Conservation (phyloP, 495 filamentous ascomycete species). For the Clohesyomyces aquaticus region DNA sequence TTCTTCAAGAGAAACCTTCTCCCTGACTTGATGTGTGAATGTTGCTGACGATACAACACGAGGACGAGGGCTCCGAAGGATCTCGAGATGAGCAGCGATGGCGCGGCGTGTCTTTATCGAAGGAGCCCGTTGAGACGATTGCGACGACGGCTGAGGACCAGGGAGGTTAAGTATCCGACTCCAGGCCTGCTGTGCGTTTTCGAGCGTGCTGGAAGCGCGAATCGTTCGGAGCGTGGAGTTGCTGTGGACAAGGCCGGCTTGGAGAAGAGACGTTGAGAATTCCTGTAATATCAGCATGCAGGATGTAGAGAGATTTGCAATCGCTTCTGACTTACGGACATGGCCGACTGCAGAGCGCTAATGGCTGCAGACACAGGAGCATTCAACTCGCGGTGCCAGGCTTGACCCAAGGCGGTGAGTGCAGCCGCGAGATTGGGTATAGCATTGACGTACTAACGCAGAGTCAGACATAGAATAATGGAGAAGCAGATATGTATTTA, state of each 20-base stretch:
- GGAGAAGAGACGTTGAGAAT: slow-evolving; percentile 19
- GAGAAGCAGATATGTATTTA: slow-evolving; percentile 2
- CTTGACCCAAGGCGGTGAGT: slow-evolving; percentile 27
- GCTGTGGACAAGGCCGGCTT: slow-evolving; percentile 21
- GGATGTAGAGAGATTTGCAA: not conserved
- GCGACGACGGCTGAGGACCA: slow-evolving; percentile 7
- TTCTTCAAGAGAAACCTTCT: not conserved
- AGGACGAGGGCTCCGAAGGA: not conserved
- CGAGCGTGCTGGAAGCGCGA: slow-evolving; percentile 37
- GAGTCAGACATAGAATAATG: not conserved
- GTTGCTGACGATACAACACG: not conserved
- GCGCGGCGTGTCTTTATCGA: not conserved
- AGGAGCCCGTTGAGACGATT: not conserved
- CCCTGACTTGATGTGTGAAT: not conserved
- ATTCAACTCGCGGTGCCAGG: slow-evolving; percentile 41
- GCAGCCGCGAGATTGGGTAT: slow-evolving; percentile 33
- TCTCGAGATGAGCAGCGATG: not conserved
- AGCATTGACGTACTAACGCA: slow-evolving; percentile 27
- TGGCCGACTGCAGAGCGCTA: slow-evolving; percentile 10
- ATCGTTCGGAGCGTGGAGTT: slow-evolving; percentile 38
- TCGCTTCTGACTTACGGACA: slow-evolving; percentile 1
- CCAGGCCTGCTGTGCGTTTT: slow-evolving; percentile 41
- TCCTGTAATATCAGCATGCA: not conserved
- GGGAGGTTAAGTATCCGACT: slow-evolving; percentile 37
- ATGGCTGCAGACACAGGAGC: slow-evolving; percentile 30